Percentiles rank a stretch among this genome's conserved stretches.
phyloP scores from a whole-genome alignment of 306 rosid genomes.

The Lathyrus aphaca region DNA sequence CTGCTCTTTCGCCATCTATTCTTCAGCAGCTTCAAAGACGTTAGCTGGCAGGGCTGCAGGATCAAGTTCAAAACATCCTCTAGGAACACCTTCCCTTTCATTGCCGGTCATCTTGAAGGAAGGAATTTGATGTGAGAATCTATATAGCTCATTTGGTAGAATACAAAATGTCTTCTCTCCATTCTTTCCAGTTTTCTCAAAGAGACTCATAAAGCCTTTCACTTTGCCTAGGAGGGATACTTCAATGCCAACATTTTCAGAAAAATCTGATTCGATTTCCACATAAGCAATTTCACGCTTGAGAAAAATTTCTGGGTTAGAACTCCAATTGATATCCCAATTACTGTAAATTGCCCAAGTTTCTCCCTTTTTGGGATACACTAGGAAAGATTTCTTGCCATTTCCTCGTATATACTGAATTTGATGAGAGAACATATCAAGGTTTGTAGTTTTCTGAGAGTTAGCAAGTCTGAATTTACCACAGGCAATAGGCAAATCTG shows the following conservation, averaged over 20 bases:
- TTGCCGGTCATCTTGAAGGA: constrained; percentile 69
- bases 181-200: constrained; percentile 49
- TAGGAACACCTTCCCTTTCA: constrained; percentile 73
- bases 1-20: constrained; percentile 34
- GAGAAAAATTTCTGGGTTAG: constrained; percentile 52
- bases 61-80: constrained; percentile 82
- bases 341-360: constrained; percentile 88
- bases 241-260: constrained; percentile 51
- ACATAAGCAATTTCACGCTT: constrained; percentile 59
- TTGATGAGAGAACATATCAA: constrained; percentile 71
- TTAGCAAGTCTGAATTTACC: constrained; percentile 60
- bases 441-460: constrained; percentile 42
- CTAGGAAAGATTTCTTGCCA: constrained; percentile 40
- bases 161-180: constrained; percentile 48
- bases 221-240: constrained; percentile 68
- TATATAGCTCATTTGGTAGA: constrained; percentile 57
- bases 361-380: constrained; percentile 80
- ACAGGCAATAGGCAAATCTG: constrained; percentile 72
- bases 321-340: constrained; percentile 84
- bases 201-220: constrained; percentile 78
- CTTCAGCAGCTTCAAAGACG: constrained; percentile 39
- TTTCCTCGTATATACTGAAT: constrained; percentile 49
- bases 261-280: constrained; percentile 65
- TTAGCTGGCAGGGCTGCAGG: constrained; percentile 68
- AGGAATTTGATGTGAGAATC: constrained; percentile 88